phyloP scores from a whole-genome alignment of 2,329 filamentous ascomycete genomes.

The Cercospora berteroae region DNA sequence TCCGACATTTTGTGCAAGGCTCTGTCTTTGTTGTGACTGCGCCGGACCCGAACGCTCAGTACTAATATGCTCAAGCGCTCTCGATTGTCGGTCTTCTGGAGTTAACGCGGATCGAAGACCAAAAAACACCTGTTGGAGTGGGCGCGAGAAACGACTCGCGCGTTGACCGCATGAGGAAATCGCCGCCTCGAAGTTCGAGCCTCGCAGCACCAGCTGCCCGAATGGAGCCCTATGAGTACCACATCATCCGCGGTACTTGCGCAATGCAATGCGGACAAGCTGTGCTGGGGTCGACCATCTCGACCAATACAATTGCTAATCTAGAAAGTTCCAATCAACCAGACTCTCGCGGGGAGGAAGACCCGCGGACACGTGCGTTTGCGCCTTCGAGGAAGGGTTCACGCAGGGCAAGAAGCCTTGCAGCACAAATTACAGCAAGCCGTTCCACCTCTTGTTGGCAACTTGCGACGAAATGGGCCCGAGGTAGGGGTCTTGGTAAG shows the following conservation, averaged over 20 bases:
- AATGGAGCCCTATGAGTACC: not conserved
- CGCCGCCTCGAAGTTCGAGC: not conserved
- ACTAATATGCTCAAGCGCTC: not conserved
- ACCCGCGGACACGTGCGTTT: constrained; percentile 8
- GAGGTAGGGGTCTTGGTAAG: constrained; percentile 7
- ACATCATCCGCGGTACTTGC: not conserved
- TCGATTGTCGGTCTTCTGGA: not conserved
- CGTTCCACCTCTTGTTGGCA: not conserved
- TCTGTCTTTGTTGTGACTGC: not conserved
- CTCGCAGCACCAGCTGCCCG: not conserved
- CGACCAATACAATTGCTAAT: not conserved
- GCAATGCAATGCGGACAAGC: not conserved
- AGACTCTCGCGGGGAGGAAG: not conserved
- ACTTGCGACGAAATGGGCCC: constrained; percentile 9
- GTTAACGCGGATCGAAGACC: not conserved
- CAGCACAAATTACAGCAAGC: not conserved
- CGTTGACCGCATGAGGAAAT: not conserved
- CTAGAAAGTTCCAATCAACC: constrained; percentile 8
- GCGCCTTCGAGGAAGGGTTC: not conserved
- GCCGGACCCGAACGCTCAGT: not conserved
- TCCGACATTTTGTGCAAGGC: not conserved
- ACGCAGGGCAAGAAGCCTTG: constrained; percentile 13
- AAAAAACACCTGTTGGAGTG: not conserved
- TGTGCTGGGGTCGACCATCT: not conserved
- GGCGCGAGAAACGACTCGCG: not conserved